Evolutionary conservation across 2,329 filamentous ascomycete species (phyloP).

Genomic region (Exophiala spinifera): DNA sequence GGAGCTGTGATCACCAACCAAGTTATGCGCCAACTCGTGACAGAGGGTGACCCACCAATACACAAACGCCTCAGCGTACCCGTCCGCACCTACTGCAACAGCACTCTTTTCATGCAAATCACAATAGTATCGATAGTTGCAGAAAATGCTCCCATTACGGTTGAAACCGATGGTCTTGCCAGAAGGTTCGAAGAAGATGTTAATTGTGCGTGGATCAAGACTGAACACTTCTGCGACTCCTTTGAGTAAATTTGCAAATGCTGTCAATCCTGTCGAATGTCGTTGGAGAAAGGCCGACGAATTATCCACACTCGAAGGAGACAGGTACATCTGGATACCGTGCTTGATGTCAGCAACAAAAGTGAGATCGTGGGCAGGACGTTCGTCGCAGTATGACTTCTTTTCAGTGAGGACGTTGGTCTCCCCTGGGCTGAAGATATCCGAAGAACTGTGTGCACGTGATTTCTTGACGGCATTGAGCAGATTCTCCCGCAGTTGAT

Average conservation of each 20-base stretch:
- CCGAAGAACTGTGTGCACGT: slow-evolving; percentile 69
- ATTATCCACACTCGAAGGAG: slow-evolving; percentile 49
- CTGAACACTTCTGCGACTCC: slow-evolving; percentile 72
- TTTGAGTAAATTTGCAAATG: slow-evolving; percentile 66
- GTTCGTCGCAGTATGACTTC: slow-evolving; percentile 80
- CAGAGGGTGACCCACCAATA: slow-evolving; percentile 97
- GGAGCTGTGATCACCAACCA: slow-evolving; percentile 73
- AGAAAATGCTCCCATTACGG: slow-evolving; percentile 79
- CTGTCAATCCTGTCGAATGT: slow-evolving; percentile 62
- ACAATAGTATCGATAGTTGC: slow-evolving; percentile 84
- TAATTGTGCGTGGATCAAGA: slow-evolving; percentile 65
- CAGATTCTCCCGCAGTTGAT: slow-evolving; percentile 51
- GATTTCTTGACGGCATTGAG: slow-evolving; percentile 75
- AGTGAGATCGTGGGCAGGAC: slow-evolving; percentile 67
- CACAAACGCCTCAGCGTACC: slow-evolving; percentile 65
- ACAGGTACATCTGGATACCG: slow-evolving; percentile 71
- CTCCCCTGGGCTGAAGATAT: slow-evolving; percentile 69
- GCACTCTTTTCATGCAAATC: slow-evolving; percentile 64
- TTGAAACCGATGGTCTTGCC: slow-evolving; percentile 93
- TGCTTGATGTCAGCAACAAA: slow-evolving; percentile 68
- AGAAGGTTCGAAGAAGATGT: slow-evolving; percentile 80
- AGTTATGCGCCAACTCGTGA: slow-evolving; percentile 92
- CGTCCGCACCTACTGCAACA: slow-evolving; percentile 35
- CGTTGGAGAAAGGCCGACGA: slow-evolving; percentile 56
- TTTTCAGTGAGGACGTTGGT: slow-evolving; percentile 76